Conservation (phyloP, 345 rosid species). For the Heritiera littoralis region DNA sequence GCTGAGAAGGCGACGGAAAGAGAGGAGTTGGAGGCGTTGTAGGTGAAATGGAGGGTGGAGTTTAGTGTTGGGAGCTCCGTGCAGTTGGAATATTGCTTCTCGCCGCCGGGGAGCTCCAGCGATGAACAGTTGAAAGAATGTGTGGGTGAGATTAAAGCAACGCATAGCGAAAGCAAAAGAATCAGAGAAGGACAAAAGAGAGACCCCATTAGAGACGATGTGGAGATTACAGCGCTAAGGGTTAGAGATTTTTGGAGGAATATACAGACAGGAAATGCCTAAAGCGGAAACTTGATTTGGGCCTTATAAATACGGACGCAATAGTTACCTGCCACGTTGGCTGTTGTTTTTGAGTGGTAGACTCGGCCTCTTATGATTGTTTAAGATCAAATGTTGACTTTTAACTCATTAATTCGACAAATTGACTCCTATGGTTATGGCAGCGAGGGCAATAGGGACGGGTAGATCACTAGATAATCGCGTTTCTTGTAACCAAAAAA, state of each 20-base stretch:
- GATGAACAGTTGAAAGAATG: conserved; percentile 53
- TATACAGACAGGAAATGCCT: background rate
- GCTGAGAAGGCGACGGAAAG: conserved; percentile 73
- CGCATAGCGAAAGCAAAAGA: conserved; percentile 25
- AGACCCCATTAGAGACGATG: conserved; percentile 9
- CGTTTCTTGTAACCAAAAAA: no score
- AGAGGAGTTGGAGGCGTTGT: conserved; percentile 66
- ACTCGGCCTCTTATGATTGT: background rate
- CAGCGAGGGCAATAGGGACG: no score
- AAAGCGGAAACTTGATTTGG: background rate
- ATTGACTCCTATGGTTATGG: no score
- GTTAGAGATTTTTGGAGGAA: background rate
- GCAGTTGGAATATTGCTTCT: conserved; percentile 41
- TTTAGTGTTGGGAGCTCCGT: conserved; percentile 49
- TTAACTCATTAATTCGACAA: background rate
- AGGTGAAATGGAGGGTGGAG: conserved; percentile 67
- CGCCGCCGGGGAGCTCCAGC: conserved; percentile 36
- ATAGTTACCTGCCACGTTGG: background rate
- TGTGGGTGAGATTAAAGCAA: conserved; percentile 42
- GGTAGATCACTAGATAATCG: no score
- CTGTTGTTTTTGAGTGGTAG: background rate
- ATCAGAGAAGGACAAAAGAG: conserved; percentile 20
- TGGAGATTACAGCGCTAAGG: no score
- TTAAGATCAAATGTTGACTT: background rate
- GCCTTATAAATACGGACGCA: background rate